A percentile compares a stretch with the other conserved stretches of the same genome.
Conservation (phyloP, 257 asterid species). For the Mitragyna speciosa region DNA sequence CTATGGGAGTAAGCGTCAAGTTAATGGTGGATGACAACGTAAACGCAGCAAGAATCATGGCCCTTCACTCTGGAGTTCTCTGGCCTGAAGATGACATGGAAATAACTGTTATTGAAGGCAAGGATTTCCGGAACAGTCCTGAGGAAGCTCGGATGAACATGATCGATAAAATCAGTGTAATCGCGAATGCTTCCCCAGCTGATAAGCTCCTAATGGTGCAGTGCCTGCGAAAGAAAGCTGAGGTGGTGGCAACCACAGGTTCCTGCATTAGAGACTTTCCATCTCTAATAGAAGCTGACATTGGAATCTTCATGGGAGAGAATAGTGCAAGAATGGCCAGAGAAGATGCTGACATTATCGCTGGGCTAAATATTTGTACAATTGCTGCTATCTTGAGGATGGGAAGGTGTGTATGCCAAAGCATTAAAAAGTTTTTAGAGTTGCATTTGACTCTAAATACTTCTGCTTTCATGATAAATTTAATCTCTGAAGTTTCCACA, state of each 20-base stretch:
- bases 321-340: slow-evolving; percentile 5
- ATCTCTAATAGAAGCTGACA: slow-evolving; percentile 38
- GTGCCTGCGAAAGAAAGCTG: slow-evolving; percentile 31
- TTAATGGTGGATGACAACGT: slow-evolving; percentile 34
- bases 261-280: slow-evolving; percentile 37
- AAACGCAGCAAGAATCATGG: slow-evolving; percentile 39
- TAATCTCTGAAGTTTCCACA: slow-evolving; percentile 20
- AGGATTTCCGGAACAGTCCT: slow-evolving; percentile 27
- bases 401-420: slow-evolving; percentile 33
- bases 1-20: slow-evolving; percentile 29
- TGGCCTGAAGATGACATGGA: slow-evolving; percentile 23
- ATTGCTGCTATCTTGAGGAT: slow-evolving; percentile 24
- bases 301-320: slow-evolving; percentile 33
- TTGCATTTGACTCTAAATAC: slow-evolving; percentile 35
- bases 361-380: slow-evolving; percentile 17
- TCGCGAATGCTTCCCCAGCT: slow-evolving; percentile 36
- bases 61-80: slow-evolving; percentile 35
- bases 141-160: slow-evolving; percentile 27
- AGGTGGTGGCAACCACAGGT: slow-evolving; percentile 29
- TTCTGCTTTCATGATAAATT: slow-evolving; percentile 33
- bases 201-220: slow-evolving; percentile 39
- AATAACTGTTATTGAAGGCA: slow-evolving; percentile 28
- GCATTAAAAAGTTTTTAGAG: slow-evolving; percentile 28
- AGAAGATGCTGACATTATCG: slow-evolving; percentile 26
- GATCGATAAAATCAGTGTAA: slow-evolving; percentile 21